phyloP scores from a whole-genome alignment of 441 rosid species.

The Euphorbia corollata region DNA sequence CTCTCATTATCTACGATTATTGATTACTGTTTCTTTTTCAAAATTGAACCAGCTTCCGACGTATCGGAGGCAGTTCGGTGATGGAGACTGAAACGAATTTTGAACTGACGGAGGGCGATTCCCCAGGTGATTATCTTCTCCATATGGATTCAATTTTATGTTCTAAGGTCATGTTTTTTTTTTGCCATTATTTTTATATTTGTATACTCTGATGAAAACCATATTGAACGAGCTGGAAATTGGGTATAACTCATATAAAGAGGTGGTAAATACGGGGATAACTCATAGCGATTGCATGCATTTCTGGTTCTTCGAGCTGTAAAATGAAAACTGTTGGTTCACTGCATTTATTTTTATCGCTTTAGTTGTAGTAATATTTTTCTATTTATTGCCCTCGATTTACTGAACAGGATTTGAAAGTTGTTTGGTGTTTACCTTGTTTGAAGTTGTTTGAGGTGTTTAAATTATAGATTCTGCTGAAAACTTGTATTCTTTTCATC shows the following conservation, averaged over 20 bases:
- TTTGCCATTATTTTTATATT: background rate
- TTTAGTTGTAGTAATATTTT: background rate
- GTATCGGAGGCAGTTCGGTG: constrained; percentile 14
- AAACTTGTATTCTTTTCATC: background rate
- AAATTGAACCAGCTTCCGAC: constrained; percentile 5
- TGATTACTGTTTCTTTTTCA: background rate
- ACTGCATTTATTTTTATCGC: background rate
- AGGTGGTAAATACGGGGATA: background rate
- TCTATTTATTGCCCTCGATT: background rate
- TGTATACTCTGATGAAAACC: background rate
- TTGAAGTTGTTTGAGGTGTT: background rate
- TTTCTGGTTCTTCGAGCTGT: background rate
- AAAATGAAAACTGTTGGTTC: background rate
- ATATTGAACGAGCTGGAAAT: background rate
- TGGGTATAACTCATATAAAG: background rate
- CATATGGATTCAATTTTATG: background rate
- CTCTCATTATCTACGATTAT: background rate
- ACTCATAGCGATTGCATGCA: background rate
- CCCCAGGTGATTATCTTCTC: constrained; percentile 27
- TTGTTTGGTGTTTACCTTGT: background rate
- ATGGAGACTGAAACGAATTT: constrained; percentile 19
- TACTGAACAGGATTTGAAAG: background rate
- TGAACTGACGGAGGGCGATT: constrained; percentile 15
- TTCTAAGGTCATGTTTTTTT: background rate
- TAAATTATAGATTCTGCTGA: background rate